Evolutionary conservation across 2,329 filamentous ascomycete species (phyloP).

Genomic region (Trichoderma brevicompactum): DNA sequence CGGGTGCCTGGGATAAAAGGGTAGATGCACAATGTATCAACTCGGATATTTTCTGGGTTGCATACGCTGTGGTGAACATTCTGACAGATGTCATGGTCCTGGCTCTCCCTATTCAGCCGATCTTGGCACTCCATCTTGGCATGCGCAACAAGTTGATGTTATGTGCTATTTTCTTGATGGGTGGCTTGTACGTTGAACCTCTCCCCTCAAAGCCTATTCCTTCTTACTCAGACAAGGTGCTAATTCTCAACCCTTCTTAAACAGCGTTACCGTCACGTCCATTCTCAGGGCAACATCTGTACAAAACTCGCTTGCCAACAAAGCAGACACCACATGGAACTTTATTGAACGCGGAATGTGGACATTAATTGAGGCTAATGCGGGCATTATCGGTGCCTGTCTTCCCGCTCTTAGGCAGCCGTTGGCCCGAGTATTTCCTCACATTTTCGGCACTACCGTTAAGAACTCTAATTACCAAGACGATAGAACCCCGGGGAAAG

Average conservation of each 20-base stretch:
- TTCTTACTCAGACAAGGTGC: not conserved
- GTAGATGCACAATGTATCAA: conserved; percentile 48
- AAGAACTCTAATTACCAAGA: conserved; percentile 28
- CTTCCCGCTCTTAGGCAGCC: conserved; percentile 38
- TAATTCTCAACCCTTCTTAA: not conserved
- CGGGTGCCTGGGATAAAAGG: conserved; percentile 47
- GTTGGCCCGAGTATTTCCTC: conserved; percentile 31
- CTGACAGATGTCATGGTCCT: conserved; percentile 45
- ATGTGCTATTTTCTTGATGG: conserved; percentile 45
- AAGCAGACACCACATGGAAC: conserved; percentile 39
- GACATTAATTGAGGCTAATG: conserved; percentile 46
- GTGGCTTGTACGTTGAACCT: conserved; percentile 41
- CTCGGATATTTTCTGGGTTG: conserved; percentile 49
- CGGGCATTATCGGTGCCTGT: conserved; percentile 46
- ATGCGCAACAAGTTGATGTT: conserved; percentile 42
- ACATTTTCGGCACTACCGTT: conserved; percentile 30
- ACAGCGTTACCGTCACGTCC: conserved; percentile 42
- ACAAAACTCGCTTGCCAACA: conserved; percentile 39
- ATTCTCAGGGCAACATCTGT: conserved; percentile 46
- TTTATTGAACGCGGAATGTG: conserved; percentile 38
- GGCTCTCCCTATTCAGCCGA: conserved; percentile 43
- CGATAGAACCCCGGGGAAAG: not conserved
- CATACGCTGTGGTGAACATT: conserved; percentile 48
- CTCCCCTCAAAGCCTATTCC: not conserved
- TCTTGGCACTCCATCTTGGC: conserved; percentile 42